A percentile compares a stretch with the other conserved stretches of the same genome.
These are phyloP conservation scores for Cichorium intybus DNA, from an alignment of 140 eudicot species.

Conservation along the genomic window DNA sequence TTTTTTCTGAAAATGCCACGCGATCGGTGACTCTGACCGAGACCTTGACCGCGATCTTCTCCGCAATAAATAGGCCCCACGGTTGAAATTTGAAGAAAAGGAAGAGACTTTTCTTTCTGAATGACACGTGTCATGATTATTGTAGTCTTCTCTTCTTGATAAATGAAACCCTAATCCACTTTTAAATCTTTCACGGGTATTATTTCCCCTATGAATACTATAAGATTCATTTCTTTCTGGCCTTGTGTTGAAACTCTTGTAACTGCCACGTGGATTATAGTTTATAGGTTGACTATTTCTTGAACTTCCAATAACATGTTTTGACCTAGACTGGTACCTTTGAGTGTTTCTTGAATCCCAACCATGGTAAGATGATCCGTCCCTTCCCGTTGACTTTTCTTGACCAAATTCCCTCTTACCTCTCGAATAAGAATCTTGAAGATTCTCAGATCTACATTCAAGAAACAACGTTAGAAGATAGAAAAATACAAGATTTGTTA, in stretches of 20 bases:
- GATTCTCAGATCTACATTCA: conserved; percentile 32
- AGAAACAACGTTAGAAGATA: neutral
- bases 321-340: conserved; percentile 33
- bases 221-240: conserved; percentile 54
- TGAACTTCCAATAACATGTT: conserved; percentile 35
- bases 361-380: conserved; percentile 21
- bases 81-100: conserved; percentile 42
- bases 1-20: conserved; percentile 51
- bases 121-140: conserved; percentile 39
- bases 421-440: conserved; percentile 30
- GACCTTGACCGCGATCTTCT: conserved; percentile 67
- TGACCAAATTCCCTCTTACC: conserved; percentile 39
- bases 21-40: conserved; percentile 44
- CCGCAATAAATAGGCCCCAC: conserved; percentile 34
- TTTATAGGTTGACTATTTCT: conserved; percentile 31
- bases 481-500: neutral
- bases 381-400: conserved; percentile 34
- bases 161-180: conserved; percentile 35
- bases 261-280: conserved; percentile 36
- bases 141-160: conserved; percentile 48
- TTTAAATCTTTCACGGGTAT: conserved; percentile 45
- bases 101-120: conserved; percentile 39
- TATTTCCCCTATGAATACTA: conserved; percentile 30
- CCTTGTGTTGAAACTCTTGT: conserved; percentile 29
- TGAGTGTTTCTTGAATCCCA: conserved; percentile 41